Evolutionary conservation across 2,329 filamentous ascomycete species (phyloP), one percentile per base, ranked within the genome.

Genomic region (Xylaria hypoxylon): DNA sequence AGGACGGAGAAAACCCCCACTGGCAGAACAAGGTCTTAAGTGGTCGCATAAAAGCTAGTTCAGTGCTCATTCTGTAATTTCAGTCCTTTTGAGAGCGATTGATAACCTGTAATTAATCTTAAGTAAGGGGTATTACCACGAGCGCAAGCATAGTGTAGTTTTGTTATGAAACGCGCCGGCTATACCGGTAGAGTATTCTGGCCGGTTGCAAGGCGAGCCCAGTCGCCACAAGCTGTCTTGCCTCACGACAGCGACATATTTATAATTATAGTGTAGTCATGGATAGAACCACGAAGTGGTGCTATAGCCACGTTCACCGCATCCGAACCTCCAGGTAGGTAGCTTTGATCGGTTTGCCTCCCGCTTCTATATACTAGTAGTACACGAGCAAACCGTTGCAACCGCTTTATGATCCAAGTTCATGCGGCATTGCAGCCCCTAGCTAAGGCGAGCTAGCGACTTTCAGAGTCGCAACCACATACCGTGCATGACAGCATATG

Each of bases 401-500:
- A n/a, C 11, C 7, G 7, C 7, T 33, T 17, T 15, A 51, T 22
- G 22, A 38, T 47, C 28, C 26, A 31, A 28, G 28, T 35, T 40
- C 22, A 53, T 50, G 51, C 35, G 35, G 42, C 35, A 31, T 42
- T 45, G 7, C n/a, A 35, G 33, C 35, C 33, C 19, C n/a, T 53
- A 48, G 33, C 38, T 5, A 48, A 38, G 13, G 35, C 35, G 13
- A 38, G 35, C 38, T 52, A 50, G 31, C 35, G n/a, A 53, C 40
- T 51, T 59, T 44, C 11, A 51, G 13, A 24, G 22, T 58, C 22
- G 50, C 48, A 26, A 45, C 35, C 24, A n/a, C 50, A 17, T 50
- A 42, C 26, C 42, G 33, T 55, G 45, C 59, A 64, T 64, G 67
- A 64, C 47, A 67, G 63, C 59, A 58, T 45, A 63, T 61, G 64